phyloP scores from a whole-genome alignment of 169 alveolate species.

The Babesia ovata region DNA sequence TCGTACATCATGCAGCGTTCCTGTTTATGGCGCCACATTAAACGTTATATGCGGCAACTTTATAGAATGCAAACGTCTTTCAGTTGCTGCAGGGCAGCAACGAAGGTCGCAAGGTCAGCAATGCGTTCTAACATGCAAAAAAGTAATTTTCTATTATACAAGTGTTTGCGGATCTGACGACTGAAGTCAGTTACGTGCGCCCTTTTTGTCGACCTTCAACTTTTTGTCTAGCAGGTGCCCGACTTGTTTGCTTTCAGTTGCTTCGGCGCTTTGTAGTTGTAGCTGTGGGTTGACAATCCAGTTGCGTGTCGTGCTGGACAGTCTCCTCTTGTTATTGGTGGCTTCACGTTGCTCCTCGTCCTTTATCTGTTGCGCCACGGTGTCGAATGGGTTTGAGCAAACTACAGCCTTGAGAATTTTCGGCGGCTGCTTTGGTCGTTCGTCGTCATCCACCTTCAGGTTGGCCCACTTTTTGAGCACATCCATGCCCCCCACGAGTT shows the following conservation, averaged over 20 bases:
- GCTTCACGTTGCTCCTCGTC: constrained; percentile 19
- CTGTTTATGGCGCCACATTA: no score
- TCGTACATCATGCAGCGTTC: no score
- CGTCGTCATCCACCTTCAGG: constrained; percentile 65
- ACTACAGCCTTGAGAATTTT: constrained; percentile 38
- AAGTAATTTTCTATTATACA: not conserved
- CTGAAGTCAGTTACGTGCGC: not conserved
- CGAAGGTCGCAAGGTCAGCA: no score
- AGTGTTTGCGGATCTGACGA: not conserved
- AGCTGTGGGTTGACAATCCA: constrained; percentile 48
- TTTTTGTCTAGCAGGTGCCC: constrained; percentile 27
- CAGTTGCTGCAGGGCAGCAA: no score
- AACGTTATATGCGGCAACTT: no score
- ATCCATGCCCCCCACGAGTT: constrained; percentile 67
- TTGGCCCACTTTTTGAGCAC: constrained; percentile 47
- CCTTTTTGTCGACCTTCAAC: constrained; percentile 9
- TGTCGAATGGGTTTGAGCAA: constrained; percentile 64
- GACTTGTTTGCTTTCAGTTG: not conserved
- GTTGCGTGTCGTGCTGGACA: constrained; percentile 39
- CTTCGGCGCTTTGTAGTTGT: not conserved
- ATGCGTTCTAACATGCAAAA: no score
- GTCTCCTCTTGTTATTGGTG: constrained; percentile 14
- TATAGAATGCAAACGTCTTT: no score
- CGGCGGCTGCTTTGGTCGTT: constrained; percentile 69
- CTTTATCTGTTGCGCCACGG: constrained; percentile 25